Evolutionary conservation across 2,329 filamentous ascomycete genomes (phyloP).

Genomic region (Westerdykella ornata): DNA sequence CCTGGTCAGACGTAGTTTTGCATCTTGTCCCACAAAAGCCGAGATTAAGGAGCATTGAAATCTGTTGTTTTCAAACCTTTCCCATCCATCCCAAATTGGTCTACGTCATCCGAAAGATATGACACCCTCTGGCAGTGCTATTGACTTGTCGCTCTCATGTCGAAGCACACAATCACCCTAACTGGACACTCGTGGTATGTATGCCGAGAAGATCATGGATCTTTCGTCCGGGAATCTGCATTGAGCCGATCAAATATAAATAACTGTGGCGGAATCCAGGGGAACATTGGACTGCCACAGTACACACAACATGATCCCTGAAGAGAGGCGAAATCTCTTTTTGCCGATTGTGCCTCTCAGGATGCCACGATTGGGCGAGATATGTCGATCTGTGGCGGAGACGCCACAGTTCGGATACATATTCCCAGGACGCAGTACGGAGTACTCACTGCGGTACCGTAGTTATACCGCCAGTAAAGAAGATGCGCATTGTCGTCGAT

Average conservation of each 20-base stretch:
- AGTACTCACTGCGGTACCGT: not conserved
- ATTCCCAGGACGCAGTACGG: not conserved
- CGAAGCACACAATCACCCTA: not conserved
- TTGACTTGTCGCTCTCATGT: no score
- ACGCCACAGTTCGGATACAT: not conserved
- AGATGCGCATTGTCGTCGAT: no score
- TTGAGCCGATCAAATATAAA: conserved; percentile 15
- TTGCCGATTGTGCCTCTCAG: not conserved
- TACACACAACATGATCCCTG: not conserved
- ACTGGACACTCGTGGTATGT: not conserved
- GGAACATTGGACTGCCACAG: conserved; percentile 6
- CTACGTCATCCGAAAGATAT: conserved; percentile 5
- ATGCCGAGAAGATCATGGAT: not conserved
- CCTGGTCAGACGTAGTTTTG: conserved; percentile 20
- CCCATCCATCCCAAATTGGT: conserved; percentile 13
- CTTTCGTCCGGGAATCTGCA: not conserved
- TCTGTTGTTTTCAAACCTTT: conserved; percentile 26
- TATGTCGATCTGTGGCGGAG: conserved; percentile 1
- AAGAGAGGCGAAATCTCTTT: not conserved
- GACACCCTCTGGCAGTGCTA: no score
- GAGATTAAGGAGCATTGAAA: conserved; percentile 35
- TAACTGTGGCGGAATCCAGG: conserved; percentile 27
- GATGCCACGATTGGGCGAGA: not conserved
- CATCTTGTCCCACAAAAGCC: conserved; percentile 22
- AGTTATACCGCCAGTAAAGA: no score